Base-by-base conservation (phyloP, 2,329 filamentous ascomycete genomes). In the Pezicula carpinea region DNA sequence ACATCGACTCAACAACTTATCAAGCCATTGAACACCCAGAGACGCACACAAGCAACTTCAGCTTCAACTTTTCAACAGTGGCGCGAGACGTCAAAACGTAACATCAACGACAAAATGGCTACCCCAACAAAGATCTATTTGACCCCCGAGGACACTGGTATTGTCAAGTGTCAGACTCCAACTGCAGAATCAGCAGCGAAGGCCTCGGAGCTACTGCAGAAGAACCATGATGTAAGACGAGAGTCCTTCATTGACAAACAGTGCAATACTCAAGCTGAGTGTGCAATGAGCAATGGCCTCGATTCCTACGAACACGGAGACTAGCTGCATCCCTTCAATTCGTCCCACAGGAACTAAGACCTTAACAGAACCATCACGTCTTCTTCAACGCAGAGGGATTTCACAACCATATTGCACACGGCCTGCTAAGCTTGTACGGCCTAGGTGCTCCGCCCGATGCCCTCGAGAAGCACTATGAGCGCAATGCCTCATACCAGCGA, bases 371-470 rank as follows among this genome's bases (percentile, higher is more conserved):
- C 29, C 80, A 90, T 57, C 87, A 95, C 61, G 84, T 90, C 48
- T 95, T 85, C 68, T 95, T 90, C 73, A 95, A 93, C 51, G 50
- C 75, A 0, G 60, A 66, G 2, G 85, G 85, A 0, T 95, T 86
- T 53, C 91, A 96, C 60, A 88, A 96, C 63, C 90, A 96, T 59
- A 88, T 93, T 50, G 76, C 75, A 3, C 90, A 96, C 57, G 83
- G 89, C 31, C 68, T 95, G 5, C 76, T 95, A 10, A 82, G 83
- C 14, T 70, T 93, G 23, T 95, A 85, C 63, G 85, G 86, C 29
- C 80, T 93, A 1, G 84, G 85, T 1, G 89, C 87, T 6, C 67
- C 75, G 0, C 64, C 82, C 0, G 62, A 72, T 0, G 64, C 77
- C 15, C 73, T 96, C 3, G 73, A 83, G 56, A 67, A 68, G 10